Evolutionary conservation across 306 rosid species (phyloP).

Genomic region (Chamaecrista fasciculata): DNA sequence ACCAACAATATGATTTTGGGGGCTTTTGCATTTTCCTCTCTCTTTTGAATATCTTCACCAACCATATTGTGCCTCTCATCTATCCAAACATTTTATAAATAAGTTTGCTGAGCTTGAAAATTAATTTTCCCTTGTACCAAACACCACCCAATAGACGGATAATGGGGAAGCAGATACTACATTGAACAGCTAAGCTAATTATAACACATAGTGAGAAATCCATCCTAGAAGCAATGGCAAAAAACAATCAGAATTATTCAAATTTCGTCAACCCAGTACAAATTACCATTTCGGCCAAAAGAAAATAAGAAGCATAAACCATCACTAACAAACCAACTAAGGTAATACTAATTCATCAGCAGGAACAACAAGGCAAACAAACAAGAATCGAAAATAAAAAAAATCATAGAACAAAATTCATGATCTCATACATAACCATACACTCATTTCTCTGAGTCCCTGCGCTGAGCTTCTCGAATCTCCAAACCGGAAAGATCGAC

Average conservation of each 20-base stretch:
- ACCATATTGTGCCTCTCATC: neutral
- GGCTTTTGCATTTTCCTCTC: neutral
- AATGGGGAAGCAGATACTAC: neutral
- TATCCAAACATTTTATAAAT: no score
- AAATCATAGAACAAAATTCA: no score
- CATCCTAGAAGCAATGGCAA: neutral
- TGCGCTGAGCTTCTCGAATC: no score
- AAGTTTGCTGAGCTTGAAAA: no score
- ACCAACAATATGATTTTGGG: neutral
- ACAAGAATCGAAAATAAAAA: neutral
- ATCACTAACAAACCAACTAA: neutral
- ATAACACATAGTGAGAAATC: neutral
- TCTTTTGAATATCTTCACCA: neutral
- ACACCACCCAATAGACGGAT: neutral
- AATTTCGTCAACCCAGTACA: neutral
- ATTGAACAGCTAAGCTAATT: neutral
- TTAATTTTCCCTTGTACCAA: no score
- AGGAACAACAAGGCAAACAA: neutral
- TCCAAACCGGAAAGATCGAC: no score
- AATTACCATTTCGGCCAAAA: no score
- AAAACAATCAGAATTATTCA: neutral
- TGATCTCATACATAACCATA: no score
- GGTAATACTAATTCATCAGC: neutral
- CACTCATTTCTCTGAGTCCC: no score
- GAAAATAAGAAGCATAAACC: no score